Percentiles rank a stretch among this genome's conserved stretches.
Evolutionary conservation across 306 rosid genomes (phyloP).

Genomic region (Leucaena leucocephala): DNA sequence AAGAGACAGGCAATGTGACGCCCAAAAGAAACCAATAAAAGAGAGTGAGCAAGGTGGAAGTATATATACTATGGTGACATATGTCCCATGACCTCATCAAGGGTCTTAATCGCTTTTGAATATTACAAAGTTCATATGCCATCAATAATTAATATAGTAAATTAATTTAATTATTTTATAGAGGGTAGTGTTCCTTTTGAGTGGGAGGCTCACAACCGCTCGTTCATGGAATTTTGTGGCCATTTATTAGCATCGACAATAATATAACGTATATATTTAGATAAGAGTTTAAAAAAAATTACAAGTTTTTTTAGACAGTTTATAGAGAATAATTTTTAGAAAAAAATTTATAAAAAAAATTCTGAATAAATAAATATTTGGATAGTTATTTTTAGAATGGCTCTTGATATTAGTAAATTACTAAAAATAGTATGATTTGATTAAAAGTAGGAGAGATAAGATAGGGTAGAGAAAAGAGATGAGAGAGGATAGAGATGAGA

Average conservation of each 20-base stretch:
- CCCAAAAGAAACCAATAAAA: background rate
- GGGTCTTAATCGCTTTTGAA: conserved; percentile 14
- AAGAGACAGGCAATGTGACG: background rate
- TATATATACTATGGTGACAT: background rate
- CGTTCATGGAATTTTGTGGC: background rate
- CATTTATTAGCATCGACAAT: background rate
- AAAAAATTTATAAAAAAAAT: no score
- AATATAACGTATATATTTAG: no score
- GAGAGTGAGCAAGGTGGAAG: background rate
- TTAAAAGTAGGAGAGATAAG: no score
- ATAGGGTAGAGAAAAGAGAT: no score
- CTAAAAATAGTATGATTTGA: no score
- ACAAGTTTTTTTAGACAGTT: no score
- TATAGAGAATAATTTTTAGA: no score
- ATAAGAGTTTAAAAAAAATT: no score
- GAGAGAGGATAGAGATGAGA: no score
- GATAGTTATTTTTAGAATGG: no score
- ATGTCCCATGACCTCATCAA: background rate
- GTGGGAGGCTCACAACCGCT: background rate
- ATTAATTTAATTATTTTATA: background rate
- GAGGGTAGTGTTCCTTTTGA: background rate
- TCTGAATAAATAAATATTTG: no score
- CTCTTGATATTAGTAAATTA: no score
- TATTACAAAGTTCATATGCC: background rate
- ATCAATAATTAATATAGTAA: background rate